phyloP scores from a whole-genome alignment of 2,329 filamentous ascomycete genomes.

The Paraphaeosphaeria sporulosa region DNA sequence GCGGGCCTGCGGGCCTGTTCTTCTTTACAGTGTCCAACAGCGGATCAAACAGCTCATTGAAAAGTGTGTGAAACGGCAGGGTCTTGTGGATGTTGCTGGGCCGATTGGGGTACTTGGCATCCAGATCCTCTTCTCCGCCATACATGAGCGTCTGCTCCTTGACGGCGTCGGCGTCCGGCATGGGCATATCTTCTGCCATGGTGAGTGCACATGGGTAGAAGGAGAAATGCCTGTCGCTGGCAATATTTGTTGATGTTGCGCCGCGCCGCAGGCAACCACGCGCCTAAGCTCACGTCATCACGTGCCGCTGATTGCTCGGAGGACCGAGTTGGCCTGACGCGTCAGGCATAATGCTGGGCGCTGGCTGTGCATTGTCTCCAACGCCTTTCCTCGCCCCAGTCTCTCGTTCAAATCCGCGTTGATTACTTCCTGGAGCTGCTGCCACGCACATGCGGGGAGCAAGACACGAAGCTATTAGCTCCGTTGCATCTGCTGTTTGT shows the following conservation, averaged over 20 bases:
- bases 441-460: conserved; percentile 16
- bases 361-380: conserved; percentile 8
- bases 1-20: conserved; percentile 62
- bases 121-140: conserved; percentile 54
- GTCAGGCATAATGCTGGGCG: conserved; percentile 14
- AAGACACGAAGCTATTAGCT: conserved; percentile 5
- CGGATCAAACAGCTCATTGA: conserved; percentile 81
- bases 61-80: conserved; percentile 81
- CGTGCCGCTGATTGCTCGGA: background rate
- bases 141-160: conserved; percentile 61
- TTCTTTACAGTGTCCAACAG: conserved; percentile 79
- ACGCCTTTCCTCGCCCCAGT: conserved; percentile 14
- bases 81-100: conserved; percentile 83
- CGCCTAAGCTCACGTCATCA: conserved; percentile 12
- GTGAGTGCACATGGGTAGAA: conserved; percentile 22
- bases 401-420: conserved; percentile 22
- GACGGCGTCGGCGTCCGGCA: conserved; percentile 53
- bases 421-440: conserved; percentile 15
- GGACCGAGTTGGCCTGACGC: background rate
- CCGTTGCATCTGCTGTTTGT: conserved; percentile 23
- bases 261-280: conserved; percentile 14
- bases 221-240: background rate
- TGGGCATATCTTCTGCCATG: conserved; percentile 42
- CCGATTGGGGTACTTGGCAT: conserved; percentile 73
- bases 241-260: conserved; percentile 9